Evolutionary conservation across 2,329 filamentous ascomycete species (phyloP).

Genomic region (Colletotrichum agaves): DNA sequence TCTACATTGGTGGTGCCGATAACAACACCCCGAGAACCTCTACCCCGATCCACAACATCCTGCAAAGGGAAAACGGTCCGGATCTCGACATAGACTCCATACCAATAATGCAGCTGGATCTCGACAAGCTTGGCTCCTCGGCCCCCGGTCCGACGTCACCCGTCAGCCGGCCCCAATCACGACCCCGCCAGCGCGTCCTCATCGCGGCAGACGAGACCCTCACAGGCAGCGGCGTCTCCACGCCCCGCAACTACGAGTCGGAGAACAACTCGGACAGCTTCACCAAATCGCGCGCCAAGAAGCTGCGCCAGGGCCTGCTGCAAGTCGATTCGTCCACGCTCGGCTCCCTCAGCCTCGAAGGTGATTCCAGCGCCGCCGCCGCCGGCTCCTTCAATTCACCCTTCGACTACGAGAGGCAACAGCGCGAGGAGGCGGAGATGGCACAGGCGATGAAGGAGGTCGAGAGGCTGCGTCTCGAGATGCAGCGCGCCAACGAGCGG

Average conservation of each 20-base stretch:
- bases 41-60: conserved; percentile 82
- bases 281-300: conserved; percentile 61
- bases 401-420: conserved; percentile 72
- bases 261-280: conserved; percentile 61
- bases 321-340: conserved; percentile 90
- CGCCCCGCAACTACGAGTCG: conserved; percentile 63
- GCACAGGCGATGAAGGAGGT: conserved; percentile 88
- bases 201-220: conserved; percentile 81
- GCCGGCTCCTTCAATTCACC: conserved; percentile 46
- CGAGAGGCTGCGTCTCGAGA: conserved; percentile 85
- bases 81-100: conserved; percentile 93
- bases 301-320: conserved; percentile 73
- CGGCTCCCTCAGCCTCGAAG: conserved; percentile 74
- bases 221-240: conserved; percentile 61
- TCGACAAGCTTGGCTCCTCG: conserved; percentile 64
- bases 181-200: conserved; percentile 69
- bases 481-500: conserved; percentile 84
- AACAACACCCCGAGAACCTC: conserved; percentile 67
- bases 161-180: conserved; percentile 49
- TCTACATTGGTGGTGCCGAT: conserved; percentile 78
- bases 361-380: conserved; percentile 49
- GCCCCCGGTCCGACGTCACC: conserved; percentile 42
- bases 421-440: conserved; percentile 89
- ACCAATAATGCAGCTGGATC: conserved; percentile 91
- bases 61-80: conserved; percentile 77